These are phyloP conservation scores for Sporothrix schenckii DNA, from an alignment of 2,329 filamentous ascomycete genomes.

Conservation along the genomic window DNA sequence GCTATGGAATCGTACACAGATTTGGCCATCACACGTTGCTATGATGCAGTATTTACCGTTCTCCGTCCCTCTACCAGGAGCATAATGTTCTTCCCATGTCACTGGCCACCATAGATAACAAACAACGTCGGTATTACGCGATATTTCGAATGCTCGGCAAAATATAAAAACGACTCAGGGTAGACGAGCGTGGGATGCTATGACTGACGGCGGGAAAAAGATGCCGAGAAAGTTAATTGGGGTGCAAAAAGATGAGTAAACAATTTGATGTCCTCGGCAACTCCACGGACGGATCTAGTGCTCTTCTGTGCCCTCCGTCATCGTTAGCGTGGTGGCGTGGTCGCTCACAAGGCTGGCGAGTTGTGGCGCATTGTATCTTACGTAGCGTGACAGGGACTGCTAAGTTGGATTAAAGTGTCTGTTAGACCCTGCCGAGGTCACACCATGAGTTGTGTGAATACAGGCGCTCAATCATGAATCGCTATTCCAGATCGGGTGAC, in stretches of 20 bases:
- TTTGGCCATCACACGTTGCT: neutral
- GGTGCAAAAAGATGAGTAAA: slow-evolving; percentile 13
- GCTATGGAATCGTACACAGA: neutral
- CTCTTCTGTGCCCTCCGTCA: no score
- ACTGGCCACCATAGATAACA: neutral
- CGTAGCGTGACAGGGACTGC: neutral
- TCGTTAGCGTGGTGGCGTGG: neutral
- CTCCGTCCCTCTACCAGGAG: neutral
- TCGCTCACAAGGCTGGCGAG: slow-evolving; percentile 1
- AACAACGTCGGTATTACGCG: neutral
- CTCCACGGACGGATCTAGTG: neutral
- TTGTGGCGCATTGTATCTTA: no score
- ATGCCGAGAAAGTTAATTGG: neutral
- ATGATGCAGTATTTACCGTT: neutral
- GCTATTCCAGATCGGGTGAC: no score
- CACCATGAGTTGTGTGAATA: no score
- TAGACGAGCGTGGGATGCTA: neutral
- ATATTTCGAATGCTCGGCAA: neutral
- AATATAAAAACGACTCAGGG: neutral
- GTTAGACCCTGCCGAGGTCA: no score
- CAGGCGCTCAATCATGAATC: no score
- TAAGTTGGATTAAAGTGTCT: neutral
- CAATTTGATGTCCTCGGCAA: slow-evolving; percentile 7
- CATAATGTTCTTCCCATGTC: neutral
- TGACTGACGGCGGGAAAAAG: neutral